These are phyloP conservation scores for Lathyrus oleraceus DNA, from an alignment of 306 rosid genomes.

Conservation along the genomic window DNA sequence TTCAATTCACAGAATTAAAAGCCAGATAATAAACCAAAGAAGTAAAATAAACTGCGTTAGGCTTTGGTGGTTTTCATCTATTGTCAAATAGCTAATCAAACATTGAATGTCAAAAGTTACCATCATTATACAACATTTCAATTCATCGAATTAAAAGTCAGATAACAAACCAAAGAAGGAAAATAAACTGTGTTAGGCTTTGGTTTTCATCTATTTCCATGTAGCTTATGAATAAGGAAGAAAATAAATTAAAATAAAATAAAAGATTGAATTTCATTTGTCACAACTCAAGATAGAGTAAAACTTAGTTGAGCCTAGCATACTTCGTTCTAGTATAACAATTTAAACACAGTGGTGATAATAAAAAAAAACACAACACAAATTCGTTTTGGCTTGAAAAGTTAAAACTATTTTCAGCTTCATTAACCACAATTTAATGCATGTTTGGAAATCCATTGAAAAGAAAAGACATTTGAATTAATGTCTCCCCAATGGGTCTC, in stretches of 20 bases:
- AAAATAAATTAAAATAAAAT: neutral
- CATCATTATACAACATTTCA: neutral
- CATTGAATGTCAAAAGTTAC: neutral
- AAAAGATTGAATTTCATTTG: neutral
- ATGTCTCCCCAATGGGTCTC: neutral
- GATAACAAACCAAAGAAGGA: neutral
- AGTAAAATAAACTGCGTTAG: neutral
- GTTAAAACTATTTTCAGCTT: constrained; percentile 7
- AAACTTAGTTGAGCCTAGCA: neutral
- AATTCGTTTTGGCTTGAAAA: constrained; percentile 3
- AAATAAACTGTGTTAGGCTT: neutral
- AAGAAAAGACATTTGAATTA: neutral
- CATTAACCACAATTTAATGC: constrained; percentile 7
- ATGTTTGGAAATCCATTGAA: neutral
- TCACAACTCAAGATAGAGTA: neutral
- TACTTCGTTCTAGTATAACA: constrained; percentile 10
- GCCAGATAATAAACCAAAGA: neutral
- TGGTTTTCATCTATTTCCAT: neutral
- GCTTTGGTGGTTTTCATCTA: neutral
- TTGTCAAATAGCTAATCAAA: neutral
- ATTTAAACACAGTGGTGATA: too few species aligned
- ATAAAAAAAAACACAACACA: neutral
- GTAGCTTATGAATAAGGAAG: neutral
- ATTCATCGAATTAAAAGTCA: neutral
- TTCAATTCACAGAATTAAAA: neutral